Evolutionary conservation across 116 monocot genomes (phyloP).

Genomic region (Dioscorea cayenensis): DNA sequence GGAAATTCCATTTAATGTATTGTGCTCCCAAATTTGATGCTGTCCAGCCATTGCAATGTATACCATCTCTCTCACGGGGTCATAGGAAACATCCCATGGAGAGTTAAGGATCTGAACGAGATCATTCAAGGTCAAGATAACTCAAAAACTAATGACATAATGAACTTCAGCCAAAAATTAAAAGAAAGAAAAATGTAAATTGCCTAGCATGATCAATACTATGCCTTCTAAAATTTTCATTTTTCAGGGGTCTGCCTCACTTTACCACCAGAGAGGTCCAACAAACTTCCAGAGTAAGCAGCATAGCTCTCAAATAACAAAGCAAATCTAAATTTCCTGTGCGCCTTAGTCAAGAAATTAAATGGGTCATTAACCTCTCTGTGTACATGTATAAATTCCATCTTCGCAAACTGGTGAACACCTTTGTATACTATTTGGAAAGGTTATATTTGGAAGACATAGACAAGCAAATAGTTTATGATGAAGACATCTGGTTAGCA

Average conservation of each 20-base stretch:
- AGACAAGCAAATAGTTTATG: background rate
- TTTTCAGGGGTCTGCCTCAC: too few species aligned
- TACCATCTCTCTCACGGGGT: conserved; percentile 54
- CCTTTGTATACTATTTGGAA: too few species aligned
- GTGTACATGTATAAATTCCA: too few species aligned
- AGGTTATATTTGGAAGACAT: background rate
- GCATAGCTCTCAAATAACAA: too few species aligned
- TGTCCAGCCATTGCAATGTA: conserved; percentile 99
- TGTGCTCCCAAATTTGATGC: conserved; percentile 93
- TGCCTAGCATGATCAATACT: background rate
- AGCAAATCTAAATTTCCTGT: too few species aligned
- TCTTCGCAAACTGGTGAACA: too few species aligned
- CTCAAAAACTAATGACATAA: background rate
- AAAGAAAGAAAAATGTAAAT: background rate
- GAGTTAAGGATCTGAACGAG: conserved; percentile 81
- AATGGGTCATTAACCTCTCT: too few species aligned
- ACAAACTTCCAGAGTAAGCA: too few species aligned
- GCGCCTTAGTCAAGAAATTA: too few species aligned
- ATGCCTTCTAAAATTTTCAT: background rate
- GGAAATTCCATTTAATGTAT: conserved; percentile 50
- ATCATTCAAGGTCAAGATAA: too few species aligned
- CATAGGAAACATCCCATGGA: conserved; percentile 97
- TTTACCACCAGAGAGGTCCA: too few species aligned
- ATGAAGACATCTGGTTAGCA: background rate
- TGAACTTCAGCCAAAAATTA: background rate